Conservation (phyloP, 352 stramenopile species). For the Pythium pyrilobum region DNA sequence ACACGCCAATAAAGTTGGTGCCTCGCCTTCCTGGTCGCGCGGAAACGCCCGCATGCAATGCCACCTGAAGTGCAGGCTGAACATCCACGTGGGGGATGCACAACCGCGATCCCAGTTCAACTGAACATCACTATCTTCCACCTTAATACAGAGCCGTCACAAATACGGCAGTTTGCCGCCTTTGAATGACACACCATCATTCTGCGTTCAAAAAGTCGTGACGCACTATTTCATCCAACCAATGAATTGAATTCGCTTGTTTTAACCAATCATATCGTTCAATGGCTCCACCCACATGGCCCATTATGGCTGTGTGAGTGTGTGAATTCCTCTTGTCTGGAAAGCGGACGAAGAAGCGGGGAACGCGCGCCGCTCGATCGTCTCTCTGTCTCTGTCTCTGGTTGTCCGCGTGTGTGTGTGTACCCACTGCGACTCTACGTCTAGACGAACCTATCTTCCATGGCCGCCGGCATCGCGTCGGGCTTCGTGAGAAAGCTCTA, state of each 20-base stretch:
- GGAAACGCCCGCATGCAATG: too few species aligned
- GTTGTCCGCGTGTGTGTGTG: too few species aligned
- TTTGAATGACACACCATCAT: neutral
- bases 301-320: neutral
- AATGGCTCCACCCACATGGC: neutral
- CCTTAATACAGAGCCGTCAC: constrained; percentile 10
- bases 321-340: too few species aligned
- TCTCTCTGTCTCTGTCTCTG: neutral
- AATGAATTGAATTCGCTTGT: neutral
- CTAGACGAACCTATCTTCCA: neutral
- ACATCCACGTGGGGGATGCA: constrained; percentile 17
- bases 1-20: neutral
- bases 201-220: neutral
- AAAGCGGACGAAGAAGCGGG: too few species aligned
- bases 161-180: neutral
- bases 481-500: constrained; percentile 83
- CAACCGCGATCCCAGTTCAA: constrained; percentile 3
- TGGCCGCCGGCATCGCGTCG: constrained; percentile 53
- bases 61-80: too few species aligned
- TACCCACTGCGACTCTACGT: too few species aligned
- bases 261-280: neutral
- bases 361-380: too few species aligned
- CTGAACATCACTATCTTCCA: neutral
- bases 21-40: too few species aligned
- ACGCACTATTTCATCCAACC: constrained; percentile 1